Evolutionary conservation across 805 yeast species (phyloP), one percentile per base, ranked within the genome.

Genomic region (Sporopachydermia quercuum): DNA sequence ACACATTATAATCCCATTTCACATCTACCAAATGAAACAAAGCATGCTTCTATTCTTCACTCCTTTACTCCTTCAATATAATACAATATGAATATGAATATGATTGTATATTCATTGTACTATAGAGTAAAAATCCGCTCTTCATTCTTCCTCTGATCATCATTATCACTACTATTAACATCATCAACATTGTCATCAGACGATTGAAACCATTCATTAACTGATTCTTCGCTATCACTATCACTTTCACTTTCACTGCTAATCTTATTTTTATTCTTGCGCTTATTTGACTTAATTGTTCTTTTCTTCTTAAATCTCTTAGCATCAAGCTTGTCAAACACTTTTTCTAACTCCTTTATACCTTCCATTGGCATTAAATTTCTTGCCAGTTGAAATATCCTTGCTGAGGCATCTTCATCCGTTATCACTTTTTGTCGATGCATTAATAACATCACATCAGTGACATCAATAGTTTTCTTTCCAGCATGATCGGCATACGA

Each of bases 401-500:
- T 42, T 3, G 41, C 39, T 16, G 52, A 42, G 0, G 49, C 38
- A 4, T 48, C 42, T 11, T 41, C 33, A 17, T 48, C 45, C 3
- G 27, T 16, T 2, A 49, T 42, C 4, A 54, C 23, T 16, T 60
- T 34, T 37, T 60, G 64, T 17, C 64, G 47, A 37, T 52, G 50
- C 46, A 59, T 19, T 17, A 62, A 40, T 11, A 53, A 42, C 30
- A 48, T 40, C 3, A 52, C 50, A 14, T 58, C 51, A 6, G 47
- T 43, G 5, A 53, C 43, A 13, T 55, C 53, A 4, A 62, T 49
- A 1, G 47, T 46, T 30, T 47, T 49, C n/a, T 53, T 36, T 19
- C 42, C 46, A 1, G 61, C 52, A 42, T 63, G 66, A 2, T 45
- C 45, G 0, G 65, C 49, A 37, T 60, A 63, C 0, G 57, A 54